Conservation (phyloP, 345 rosid genomes). For the Citrus medica region DNA sequence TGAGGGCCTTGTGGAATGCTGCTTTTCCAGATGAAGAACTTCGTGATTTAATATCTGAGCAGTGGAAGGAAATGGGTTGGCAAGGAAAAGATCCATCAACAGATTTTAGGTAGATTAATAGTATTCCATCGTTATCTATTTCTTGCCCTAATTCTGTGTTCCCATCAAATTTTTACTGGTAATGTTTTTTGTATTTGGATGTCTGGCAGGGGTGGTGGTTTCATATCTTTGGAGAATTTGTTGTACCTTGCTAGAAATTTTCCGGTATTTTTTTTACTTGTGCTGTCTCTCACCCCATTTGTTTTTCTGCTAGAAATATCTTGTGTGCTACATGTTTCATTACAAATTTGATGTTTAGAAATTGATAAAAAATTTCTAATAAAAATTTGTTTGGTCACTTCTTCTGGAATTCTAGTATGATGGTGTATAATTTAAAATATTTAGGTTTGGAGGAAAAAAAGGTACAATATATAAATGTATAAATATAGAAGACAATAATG, state of each 20-base stretch:
- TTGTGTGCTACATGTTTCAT: neutral
- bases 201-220: slow-evolving; percentile 94
- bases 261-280: slow-evolving; percentile 48
- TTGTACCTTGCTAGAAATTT: slow-evolving; percentile 80
- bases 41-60: slow-evolving; percentile 82
- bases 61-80: slow-evolving; percentile 99
- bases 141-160: neutral
- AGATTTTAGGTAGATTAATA: slow-evolving; percentile 72
- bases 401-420: neutral
- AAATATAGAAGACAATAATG: neutral
- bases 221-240: slow-evolving; percentile 96
- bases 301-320: neutral
- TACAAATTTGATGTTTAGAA: neutral
- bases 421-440: neutral
- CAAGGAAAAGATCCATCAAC: slow-evolving; percentile 99
- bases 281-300: neutral
- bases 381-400: neutral
- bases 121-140: slow-evolving; percentile 3
- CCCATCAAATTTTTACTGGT: neutral
- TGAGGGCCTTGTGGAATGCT: slow-evolving; percentile 84
- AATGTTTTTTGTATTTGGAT: neutral
- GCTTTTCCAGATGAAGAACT: slow-evolving; percentile 95
- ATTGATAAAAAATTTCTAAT: neutral
- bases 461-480: no score
- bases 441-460: neutral